Conservation (phyloP, 2,329 filamentous ascomycete genomes). For the Calonectria naviculata region DNA sequence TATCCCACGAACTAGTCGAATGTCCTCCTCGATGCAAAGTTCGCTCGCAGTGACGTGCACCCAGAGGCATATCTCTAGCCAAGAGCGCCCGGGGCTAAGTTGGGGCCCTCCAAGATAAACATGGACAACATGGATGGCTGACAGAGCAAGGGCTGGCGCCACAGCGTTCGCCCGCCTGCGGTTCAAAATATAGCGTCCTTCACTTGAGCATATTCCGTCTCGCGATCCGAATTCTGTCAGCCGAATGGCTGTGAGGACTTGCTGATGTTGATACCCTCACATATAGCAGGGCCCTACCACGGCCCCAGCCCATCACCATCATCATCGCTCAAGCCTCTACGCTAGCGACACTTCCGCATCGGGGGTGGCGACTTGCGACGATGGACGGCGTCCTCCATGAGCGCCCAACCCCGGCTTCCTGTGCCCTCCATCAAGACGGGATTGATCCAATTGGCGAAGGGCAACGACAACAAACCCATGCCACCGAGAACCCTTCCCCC, state of each 20-base stretch:
- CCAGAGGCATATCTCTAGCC: constrained; percentile 19
- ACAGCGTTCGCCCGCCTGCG: constrained; percentile 13
- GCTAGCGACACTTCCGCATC: constrained; percentile 14
- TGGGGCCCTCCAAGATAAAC: constrained; percentile 31
- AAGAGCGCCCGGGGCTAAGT: constrained; percentile 14
- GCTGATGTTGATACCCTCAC: background rate
- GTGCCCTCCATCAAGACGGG: background rate
- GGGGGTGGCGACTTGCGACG: constrained; percentile 22
- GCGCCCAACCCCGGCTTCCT: constrained; percentile 3
- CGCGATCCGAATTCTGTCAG: background rate
- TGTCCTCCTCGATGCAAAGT: constrained; percentile 20
- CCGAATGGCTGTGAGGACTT: background rate
- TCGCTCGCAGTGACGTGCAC: constrained; percentile 18
- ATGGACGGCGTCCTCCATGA: constrained; percentile 18
- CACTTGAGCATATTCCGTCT: no score
- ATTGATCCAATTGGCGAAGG: constrained; percentile 15
- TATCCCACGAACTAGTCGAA: constrained; percentile 24
- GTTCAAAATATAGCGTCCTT: background rate
- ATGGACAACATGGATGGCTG: constrained; percentile 30
- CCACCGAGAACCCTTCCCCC: constrained; percentile 28
- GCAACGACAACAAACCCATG: background rate
- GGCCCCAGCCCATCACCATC: background rate
- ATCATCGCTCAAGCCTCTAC: background rate
- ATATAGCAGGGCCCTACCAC: background rate
- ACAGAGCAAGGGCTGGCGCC: constrained; percentile 10